Evolutionary conservation across 306 rosid genomes (phyloP).

Genomic region (Dalbergia cochinchinensis): DNA sequence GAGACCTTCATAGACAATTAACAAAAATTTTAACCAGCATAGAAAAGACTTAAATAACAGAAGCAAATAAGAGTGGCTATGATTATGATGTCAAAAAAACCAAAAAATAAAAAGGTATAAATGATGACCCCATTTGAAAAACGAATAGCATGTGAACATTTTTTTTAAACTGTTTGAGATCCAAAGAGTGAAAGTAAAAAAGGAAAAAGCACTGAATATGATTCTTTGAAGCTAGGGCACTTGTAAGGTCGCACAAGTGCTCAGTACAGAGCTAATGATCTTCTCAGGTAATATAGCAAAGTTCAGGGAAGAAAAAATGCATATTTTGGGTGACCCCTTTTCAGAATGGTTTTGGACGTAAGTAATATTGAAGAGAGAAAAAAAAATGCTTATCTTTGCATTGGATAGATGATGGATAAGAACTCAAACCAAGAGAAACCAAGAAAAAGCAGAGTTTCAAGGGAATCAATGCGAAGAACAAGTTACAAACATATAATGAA

Average conservation of each 20-base stretch:
- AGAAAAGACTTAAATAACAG: slow-evolving; percentile 24
- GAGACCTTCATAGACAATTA: slow-evolving; percentile 71
- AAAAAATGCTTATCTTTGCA: not conserved
- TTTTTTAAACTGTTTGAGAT: slow-evolving; percentile 17
- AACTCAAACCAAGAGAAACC: slow-evolving; percentile 35
- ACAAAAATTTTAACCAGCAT: slow-evolving; percentile 27
- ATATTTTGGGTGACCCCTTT: slow-evolving; percentile 14
- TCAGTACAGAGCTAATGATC: slow-evolving; percentile 17
- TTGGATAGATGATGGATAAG: slow-evolving; percentile 17
- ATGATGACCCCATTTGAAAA: slow-evolving; percentile 43
- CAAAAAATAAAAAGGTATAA: not conserved
- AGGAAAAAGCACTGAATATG: slow-evolving; percentile 28
- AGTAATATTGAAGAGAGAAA: not conserved
- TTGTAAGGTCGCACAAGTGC: slow-evolving; percentile 24
- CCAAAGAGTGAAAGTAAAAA: slow-evolving; percentile 8
- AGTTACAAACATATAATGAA: slow-evolving; percentile 56
- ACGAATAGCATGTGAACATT: slow-evolving; percentile 19
- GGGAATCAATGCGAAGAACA: slow-evolving; percentile 36
- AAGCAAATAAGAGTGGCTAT: slow-evolving; percentile 18
- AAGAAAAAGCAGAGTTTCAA: slow-evolving; percentile 23
- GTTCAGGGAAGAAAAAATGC: slow-evolving; percentile 17
- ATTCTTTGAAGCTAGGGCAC: slow-evolving; percentile 36
- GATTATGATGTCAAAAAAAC: slow-evolving; percentile 21
- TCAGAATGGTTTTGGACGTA: slow-evolving; percentile 22
- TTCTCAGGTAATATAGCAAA: not conserved